A percentile compares a stretch with the other conserved stretches of the same genome.
phyloP scores from a whole-genome alignment of 768 basidiomycete genomes.

The Harrya chromipes region DNA sequence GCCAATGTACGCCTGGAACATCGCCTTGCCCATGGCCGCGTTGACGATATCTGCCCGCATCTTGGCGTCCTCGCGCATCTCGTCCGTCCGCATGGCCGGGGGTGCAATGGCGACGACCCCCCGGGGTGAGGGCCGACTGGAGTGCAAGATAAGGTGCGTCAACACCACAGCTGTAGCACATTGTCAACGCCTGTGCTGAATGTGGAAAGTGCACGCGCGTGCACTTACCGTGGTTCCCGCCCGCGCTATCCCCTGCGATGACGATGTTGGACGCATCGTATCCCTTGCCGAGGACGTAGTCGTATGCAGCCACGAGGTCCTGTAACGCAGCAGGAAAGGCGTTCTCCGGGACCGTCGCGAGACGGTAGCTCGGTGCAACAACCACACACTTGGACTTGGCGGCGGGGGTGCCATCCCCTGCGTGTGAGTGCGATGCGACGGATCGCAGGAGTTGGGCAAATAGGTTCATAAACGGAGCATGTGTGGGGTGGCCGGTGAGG shows the following conservation, averaged over 20 bases:
- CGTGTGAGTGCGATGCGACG: not conserved
- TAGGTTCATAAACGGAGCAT: not conserved
- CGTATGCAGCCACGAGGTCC: constrained; percentile 15
- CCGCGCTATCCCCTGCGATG: constrained; percentile 18
- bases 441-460: constrained; percentile 3
- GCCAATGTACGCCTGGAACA: constrained; percentile 4
- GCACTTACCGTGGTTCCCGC: constrained; percentile 13
- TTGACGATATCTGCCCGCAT: constrained; percentile 4
- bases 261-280: constrained; percentile 9
- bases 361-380: constrained; percentile 14
- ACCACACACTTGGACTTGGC: not conserved
- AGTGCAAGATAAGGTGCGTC: constrained; percentile 43
- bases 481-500: constrained; percentile 3
- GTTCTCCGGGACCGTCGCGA: constrained; percentile 15
- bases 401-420: not conserved
- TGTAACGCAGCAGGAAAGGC: constrained; percentile 12
- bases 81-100: constrained; percentile 9
- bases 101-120: constrained; percentile 62
- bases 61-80: not conserved
- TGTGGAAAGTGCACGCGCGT: no score
- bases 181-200: not conserved
- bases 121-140: constrained; percentile 44
- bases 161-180: constrained; percentile 6
- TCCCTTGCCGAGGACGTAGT: constrained; percentile 10
- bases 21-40: not conserved